Percentiles rank a stretch among this genome's conserved stretches.
Evolutionary conservation across 78 protist species (phyloP).

Genomic region (Pigoraptor vietnamica): DNA sequence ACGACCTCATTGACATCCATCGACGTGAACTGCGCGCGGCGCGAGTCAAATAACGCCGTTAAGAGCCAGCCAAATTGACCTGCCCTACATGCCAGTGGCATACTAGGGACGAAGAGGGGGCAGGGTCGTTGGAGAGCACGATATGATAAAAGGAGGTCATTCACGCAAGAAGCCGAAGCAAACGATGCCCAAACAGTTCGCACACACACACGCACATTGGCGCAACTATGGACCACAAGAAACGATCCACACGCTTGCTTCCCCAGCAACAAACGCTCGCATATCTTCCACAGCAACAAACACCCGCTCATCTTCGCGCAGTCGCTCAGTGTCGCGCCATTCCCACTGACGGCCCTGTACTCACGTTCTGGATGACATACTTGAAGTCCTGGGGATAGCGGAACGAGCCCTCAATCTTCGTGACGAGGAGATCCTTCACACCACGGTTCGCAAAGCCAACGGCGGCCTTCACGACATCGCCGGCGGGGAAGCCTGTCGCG

Average conservation of each 20-base stretch:
- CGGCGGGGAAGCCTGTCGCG: neutral
- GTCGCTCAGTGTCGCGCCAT: neutral
- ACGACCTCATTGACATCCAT: neutral
- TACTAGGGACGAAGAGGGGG: neutral
- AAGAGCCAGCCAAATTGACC: neutral
- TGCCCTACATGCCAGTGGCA: no score
- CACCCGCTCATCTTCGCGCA: neutral
- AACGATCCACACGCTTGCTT: no score
- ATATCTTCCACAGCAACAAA: neutral
- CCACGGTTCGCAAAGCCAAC: neutral
- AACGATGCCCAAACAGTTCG: no score
- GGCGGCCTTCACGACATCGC: neutral
- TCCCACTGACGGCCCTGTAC: neutral
- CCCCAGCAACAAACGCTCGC: no score
- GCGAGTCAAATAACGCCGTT: neutral
- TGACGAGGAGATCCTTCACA: neutral
- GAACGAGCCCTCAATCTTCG: neutral
- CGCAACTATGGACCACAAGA: no score
- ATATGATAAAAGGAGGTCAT: no score
- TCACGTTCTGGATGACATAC: neutral
- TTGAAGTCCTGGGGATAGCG: slow-evolving; percentile 1
- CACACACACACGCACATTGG: no score
- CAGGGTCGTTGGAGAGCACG: no score
- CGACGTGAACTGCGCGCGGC: neutral
- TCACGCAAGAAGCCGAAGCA: no score